Percentiles rank a stretch among this genome's conserved stretches.
phyloP scores from a whole-genome alignment of 768 basidiomycete species.

The Naganishia randhawae region DNA sequence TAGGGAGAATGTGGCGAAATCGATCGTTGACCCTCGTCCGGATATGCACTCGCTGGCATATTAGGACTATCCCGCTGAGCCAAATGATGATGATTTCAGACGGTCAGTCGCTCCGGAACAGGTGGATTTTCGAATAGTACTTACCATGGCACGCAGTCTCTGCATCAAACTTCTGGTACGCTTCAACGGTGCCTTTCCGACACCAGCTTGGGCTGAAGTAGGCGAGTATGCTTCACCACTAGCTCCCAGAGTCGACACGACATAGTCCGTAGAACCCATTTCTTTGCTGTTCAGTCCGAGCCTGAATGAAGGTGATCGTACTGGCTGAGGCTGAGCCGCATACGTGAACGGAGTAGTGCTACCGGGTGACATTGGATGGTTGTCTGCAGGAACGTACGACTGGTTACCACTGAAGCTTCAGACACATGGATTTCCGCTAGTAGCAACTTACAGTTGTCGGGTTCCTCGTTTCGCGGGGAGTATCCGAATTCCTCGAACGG shows the following conservation, averaged over 20 bases:
- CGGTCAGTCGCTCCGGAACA: neutral
- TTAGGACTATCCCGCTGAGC: conserved; percentile 38
- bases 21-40: conserved; percentile 8
- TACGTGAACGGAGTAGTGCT: conserved; percentile 25
- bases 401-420: neutral
- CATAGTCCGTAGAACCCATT: neutral
- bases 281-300: conserved; percentile 1
- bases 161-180: conserved; percentile 51
- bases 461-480: conserved; percentile 37
- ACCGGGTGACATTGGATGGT: conserved; percentile 35
- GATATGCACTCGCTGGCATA: conserved; percentile 23
- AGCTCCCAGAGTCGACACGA: neutral
- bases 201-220: neutral
- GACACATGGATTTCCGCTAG: no score
- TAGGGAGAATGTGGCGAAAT: conserved; percentile 27
- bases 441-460: conserved; percentile 22
- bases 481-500: conserved; percentile 48
- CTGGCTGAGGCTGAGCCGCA: conserved; percentile 11
- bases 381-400: conserved; percentile 10
- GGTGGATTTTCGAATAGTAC: neutral
- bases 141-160: conserved; percentile 50
- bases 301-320: conserved; percentile 11
- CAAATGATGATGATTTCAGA: neutral
- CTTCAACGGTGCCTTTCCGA: conserved; percentile 39
- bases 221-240: conserved; percentile 2